These are phyloP conservation scores for Naegleria lovaniensis DNA, from an alignment of 208 protist genomes.

Conservation along the genomic window DNA sequence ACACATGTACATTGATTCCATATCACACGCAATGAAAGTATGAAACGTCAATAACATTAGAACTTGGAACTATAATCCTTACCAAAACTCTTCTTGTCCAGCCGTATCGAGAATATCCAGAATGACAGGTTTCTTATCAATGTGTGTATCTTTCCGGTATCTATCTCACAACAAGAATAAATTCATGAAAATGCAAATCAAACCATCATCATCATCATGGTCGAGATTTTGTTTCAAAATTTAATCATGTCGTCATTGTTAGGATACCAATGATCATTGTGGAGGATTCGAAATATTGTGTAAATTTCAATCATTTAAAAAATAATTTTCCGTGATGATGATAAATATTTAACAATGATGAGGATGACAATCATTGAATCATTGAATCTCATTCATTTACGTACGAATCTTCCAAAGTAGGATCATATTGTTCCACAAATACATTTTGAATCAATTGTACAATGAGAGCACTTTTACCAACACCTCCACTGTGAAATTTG, in stretches of 20 bases:
- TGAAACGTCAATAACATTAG: background rate
- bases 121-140: conserved; percentile 53
- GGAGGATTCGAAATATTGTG: background rate
- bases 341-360: too few relatives aligned
- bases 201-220: background rate
- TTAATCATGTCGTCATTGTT: too few relatives aligned
- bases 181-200: background rate
- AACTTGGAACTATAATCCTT: background rate
- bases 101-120: conserved; percentile 77
- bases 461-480: conserved; percentile 25
- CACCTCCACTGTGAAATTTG: background rate
- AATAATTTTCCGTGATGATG: too few relatives aligned
- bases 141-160: conserved; percentile 46
- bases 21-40: background rate
- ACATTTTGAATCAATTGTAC: conserved; percentile 45
- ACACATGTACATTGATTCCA: too few relatives aligned
- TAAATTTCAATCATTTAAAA: background rate
- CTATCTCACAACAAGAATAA: background rate
- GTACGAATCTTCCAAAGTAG: conserved; percentile 64
- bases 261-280: too few relatives aligned
- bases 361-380: too few relatives aligned
- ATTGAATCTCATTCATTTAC: background rate
- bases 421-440: conserved; percentile 53
- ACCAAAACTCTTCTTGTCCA: conserved; percentile 33
- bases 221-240: too few relatives aligned